Conservation (phyloP, 257 asterid genomes). For the Fraxinus pennsylvanica region DNA sequence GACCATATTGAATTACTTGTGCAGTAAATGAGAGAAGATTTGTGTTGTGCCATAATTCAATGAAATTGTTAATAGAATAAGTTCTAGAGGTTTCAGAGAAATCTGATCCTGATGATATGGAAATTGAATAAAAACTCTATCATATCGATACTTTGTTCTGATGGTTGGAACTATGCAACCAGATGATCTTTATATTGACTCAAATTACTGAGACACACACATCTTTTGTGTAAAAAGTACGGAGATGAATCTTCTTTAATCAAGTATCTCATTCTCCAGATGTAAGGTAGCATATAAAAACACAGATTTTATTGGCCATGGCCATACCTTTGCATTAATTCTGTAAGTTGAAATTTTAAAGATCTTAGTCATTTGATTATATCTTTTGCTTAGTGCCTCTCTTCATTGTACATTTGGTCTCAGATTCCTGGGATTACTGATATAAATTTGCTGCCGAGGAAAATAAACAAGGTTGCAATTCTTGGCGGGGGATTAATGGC, state of each 20-base stretch:
- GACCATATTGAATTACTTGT: background rate
- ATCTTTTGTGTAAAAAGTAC: background rate
- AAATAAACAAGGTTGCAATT: slow-evolving; percentile 50
- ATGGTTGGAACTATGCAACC: background rate
- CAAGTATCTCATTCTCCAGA: slow-evolving; percentile 8
- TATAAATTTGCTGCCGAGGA: slow-evolving; percentile 44
- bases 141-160: background rate
- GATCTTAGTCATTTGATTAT: slow-evolving; percentile 7
- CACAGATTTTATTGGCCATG: background rate
- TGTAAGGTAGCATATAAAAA: background rate
- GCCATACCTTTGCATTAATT: background rate
- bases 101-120: background rate
- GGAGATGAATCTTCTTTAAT: background rate
- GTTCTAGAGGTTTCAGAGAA: slow-evolving; percentile 1
- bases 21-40: background rate
- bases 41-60: background rate
- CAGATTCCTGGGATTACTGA: slow-evolving; percentile 53
- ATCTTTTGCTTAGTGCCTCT: slow-evolving; percentile 3
- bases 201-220: slow-evolving; percentile 8
- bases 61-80: slow-evolving; percentile 1
- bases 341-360: background rate
- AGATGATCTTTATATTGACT: slow-evolving; percentile 6
- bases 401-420: slow-evolving; percentile 18
- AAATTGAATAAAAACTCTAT: background rate
- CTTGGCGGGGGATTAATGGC: slow-evolving; percentile 56